These are phyloP conservation scores for Hanseniaspora osmophila DNA, from an alignment of 805 yeast genomes.

Conservation along the genomic window DNA sequence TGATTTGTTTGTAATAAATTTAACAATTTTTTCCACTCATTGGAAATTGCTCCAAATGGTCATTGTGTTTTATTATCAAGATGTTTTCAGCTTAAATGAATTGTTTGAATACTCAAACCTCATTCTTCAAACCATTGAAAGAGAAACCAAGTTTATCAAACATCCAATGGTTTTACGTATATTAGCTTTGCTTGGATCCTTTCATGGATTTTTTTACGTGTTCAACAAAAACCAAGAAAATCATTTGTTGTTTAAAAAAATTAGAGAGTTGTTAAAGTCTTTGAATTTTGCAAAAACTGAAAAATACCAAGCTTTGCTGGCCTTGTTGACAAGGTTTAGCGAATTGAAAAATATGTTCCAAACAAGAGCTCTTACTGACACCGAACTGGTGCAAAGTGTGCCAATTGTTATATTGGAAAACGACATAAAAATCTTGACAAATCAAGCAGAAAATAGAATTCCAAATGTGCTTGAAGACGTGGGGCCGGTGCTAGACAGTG, in stretches of 20 bases:
- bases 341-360: conserved; percentile 2
- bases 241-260: conserved; percentile 11
- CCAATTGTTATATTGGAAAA: conserved; percentile 4
- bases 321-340: conserved; percentile 3
- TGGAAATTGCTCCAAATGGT: conserved; percentile 20
- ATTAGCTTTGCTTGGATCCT: conserved; percentile 12
- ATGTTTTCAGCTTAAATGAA: conserved; percentile 10
- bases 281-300: neutral
- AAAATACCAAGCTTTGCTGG: neutral
- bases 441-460: conserved; percentile 3
- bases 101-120: conserved; percentile 10
- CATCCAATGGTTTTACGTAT: conserved; percentile 14
- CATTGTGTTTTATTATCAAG: conserved; percentile 12
- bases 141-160: conserved; percentile 11
- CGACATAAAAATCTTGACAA: conserved; percentile 3
- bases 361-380: conserved; percentile 1
- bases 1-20: conserved; percentile 14
- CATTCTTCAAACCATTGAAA: conserved; percentile 12
- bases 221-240: conserved; percentile 11
- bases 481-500: conserved; percentile 3
- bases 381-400: neutral
- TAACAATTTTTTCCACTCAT: conserved; percentile 10
- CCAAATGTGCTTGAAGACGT: conserved; percentile 4
- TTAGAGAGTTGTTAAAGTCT: conserved; percentile 10
- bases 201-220: conserved; percentile 16